These are phyloP conservation scores for Aspergillus diversus DNA, from an alignment of 495 filamentous ascomycete genomes.

Conservation along the genomic window DNA sequence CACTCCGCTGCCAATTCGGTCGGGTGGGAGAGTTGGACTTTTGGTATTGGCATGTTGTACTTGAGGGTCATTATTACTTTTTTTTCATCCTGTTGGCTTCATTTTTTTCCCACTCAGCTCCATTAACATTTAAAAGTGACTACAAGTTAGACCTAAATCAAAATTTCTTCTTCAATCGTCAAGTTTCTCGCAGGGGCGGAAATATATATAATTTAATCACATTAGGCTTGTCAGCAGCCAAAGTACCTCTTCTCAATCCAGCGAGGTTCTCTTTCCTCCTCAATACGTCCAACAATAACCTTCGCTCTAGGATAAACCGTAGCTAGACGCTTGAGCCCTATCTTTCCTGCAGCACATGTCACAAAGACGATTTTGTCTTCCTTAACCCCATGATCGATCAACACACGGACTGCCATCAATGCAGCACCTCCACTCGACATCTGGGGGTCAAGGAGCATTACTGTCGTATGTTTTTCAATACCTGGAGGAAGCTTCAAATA, in stretches of 20 bases:
- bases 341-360: slow-evolving; percentile 80
- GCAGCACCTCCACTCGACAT: slow-evolving; percentile 93
- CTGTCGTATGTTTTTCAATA: slow-evolving; percentile 71
- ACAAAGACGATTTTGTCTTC: slow-evolving; percentile 87
- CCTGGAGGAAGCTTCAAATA: slow-evolving; percentile 75
- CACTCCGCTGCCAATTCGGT: slow-evolving; percentile 18
- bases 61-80: too few relatives aligned
- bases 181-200: not conserved
- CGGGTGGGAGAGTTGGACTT: not conserved
- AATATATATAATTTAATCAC: slow-evolving; percentile 6
- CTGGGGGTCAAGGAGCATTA: slow-evolving; percentile 88
- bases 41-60: too few relatives aligned
- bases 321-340: slow-evolving; percentile 78
- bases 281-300: slow-evolving; percentile 80
- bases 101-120: too few relatives aligned
- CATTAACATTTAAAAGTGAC: too few relatives aligned
- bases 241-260: slow-evolving; percentile 86
- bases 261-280: slow-evolving; percentile 72
- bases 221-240: slow-evolving; percentile 57
- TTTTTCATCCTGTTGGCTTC: too few relatives aligned
- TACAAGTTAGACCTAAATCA: too few relatives aligned
- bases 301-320: slow-evolving; percentile 85
- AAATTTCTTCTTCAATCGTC: too few relatives aligned
- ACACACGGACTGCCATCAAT: slow-evolving; percentile 92
- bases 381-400: slow-evolving; percentile 91